Evolutionary conservation across 2,329 filamentous ascomycete species (phyloP), one percentile per base, ranked within the genome.

Genomic region (Nemania sp.): DNA sequence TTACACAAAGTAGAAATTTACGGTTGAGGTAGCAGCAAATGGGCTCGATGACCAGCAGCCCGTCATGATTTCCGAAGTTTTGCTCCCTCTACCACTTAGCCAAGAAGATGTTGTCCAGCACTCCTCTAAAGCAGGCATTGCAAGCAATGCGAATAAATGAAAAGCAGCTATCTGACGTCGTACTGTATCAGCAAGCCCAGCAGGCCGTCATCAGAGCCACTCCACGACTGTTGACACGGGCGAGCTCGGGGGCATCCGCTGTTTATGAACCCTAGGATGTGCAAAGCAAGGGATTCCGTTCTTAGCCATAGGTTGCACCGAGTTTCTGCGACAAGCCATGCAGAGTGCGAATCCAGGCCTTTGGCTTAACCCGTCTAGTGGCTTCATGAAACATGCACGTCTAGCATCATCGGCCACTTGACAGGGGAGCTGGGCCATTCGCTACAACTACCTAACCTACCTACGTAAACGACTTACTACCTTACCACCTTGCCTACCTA

Each of bases 341-440:
- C 62, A 64, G 61, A 28, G 37, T 55, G 19, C 44, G 41, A 52
- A 56, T 48, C 54, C 47, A 59, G 58, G 59, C 42, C 43, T 34
- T 26, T 41, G 36, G 40, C 56, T 49, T 33, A 49, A 37, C 52
- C 45, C 44, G 34, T 36, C 36, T 53, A 50, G 51, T 47, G 51
- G 55, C 53, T 57, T 61, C 56, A 70, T 72, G 70, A 72, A 72
- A 72, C 69, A 67, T 64, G 63, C 64, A 62, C 61, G 61, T 56
- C 45, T 31, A 59, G 37, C 56, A 48, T 44, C 48, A 46, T 57
- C 52, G 39, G 45, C 33, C 58, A 54, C 41, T 47, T 56, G 51
- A 54, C 58, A 60, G 41, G 58, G 55, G n/a, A 51, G 54, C n/a
- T n/a, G n/a, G n/a, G n/a, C n/a, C n/a, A n/a, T n/a, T n/a, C n/a